Conservation (phyloP, 805 yeast genomes). For the Candida ulmi region DNA sequence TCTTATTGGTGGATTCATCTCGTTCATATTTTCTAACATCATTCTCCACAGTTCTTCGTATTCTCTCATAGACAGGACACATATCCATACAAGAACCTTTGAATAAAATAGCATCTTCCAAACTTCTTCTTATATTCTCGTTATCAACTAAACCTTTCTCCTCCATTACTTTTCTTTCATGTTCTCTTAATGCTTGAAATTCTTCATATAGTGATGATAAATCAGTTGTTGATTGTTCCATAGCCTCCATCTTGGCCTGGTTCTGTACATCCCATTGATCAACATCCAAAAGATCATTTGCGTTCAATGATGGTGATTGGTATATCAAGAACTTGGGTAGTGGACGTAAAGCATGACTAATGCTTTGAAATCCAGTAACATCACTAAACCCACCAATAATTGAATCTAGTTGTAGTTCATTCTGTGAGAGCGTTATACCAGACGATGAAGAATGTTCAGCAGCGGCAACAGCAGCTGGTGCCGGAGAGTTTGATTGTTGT, state of each 20-base stretch:
- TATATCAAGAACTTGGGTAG: constrained; percentile 31
- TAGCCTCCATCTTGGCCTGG: constrained; percentile 51
- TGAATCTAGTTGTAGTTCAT: constrained; percentile 10
- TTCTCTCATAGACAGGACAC: constrained; percentile 94
- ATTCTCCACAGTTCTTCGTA: constrained; percentile 80
- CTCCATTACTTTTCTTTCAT: constrained; percentile 78
- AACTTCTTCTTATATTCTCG: constrained; percentile 72
- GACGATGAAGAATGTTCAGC: not conserved
- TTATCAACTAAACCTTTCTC: constrained; percentile 76
- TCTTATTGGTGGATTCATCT: constrained; percentile 47
- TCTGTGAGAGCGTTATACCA: not conserved
- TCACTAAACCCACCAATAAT: constrained; percentile 20
- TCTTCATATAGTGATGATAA: constrained; percentile 70
- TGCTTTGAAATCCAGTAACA: not conserved
- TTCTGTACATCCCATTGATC: constrained; percentile 74
- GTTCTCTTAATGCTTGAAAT: constrained; percentile 65
- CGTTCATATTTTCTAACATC: constrained; percentile 77
- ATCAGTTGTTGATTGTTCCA: constrained; percentile 52
- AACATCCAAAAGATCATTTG: constrained; percentile 20
- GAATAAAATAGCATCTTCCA: constrained; percentile 85
- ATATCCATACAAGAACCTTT: constrained; percentile 86
- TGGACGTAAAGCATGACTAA: constrained; percentile 17
- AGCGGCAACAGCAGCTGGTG: not conserved
- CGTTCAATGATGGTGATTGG: constrained; percentile 30
- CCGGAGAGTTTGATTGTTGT: not conserved